These are phyloP conservation scores for Quercus glauca DNA, from an alignment of 306 rosid genomes.

Conservation along the genomic window DNA sequence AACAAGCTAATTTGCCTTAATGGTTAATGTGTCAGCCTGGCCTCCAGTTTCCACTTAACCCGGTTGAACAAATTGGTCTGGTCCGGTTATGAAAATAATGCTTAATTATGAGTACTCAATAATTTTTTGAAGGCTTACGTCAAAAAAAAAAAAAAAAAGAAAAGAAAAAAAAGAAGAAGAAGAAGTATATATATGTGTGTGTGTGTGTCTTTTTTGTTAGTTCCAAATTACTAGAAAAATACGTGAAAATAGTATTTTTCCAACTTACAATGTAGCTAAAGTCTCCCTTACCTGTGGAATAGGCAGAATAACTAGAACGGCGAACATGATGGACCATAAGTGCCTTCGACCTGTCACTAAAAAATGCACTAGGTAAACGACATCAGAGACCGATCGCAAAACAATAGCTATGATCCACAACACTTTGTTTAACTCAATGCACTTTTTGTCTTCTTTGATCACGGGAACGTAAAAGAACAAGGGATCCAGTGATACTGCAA, in stretches of 20 bases:
- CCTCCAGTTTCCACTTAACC: too few species aligned
- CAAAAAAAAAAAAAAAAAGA: too few species aligned
- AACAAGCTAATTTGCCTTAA: too few species aligned
- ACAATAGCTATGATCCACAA: constrained; percentile 69
- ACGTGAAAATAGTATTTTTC: too few species aligned
- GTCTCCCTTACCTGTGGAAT: constrained; percentile 69
- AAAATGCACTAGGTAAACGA: constrained; percentile 69
- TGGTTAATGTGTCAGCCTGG: too few species aligned
- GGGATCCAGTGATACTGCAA: constrained; percentile 70
- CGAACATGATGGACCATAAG: constrained; percentile 72
- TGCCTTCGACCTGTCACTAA: constrained; percentile 77
- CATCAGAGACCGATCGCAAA: constrained; percentile 74
- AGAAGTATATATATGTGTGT: too few species aligned
- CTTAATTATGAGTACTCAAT: too few species aligned
- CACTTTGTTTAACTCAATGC: constrained; percentile 62
- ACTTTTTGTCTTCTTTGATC: constrained; percentile 59
- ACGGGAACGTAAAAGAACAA: constrained; percentile 41
- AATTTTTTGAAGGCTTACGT: too few species aligned
- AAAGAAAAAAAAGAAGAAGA: too few species aligned
- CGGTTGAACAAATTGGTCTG: too few species aligned
- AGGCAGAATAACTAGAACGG: constrained; percentile 29
- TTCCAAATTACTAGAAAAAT: neutral
- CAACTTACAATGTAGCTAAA: neutral
- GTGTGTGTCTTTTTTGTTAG: too few species aligned
- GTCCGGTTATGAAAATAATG: too few species aligned